Evolutionary conservation across 2,329 filamentous ascomycete species (phyloP), one percentile per base, ranked within the genome.

Genomic region (Sclerotiophoma versabilis): DNA sequence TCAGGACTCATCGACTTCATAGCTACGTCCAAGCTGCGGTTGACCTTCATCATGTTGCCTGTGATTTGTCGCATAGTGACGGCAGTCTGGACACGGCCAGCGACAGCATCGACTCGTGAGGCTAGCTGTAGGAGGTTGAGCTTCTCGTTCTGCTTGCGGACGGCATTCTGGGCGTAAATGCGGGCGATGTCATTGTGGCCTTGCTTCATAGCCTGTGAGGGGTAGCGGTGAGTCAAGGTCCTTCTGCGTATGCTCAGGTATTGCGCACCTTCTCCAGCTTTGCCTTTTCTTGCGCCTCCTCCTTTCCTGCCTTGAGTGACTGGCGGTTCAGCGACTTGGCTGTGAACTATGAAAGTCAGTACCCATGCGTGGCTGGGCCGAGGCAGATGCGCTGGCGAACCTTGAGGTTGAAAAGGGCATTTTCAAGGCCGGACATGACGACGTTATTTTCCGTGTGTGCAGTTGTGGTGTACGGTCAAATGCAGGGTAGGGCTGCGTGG

Each of bases 1-100:
- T 86, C 84, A 52, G 85, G 74, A 74, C 85, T 83, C 84, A 87
- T 87, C 50, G 79, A 78, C 72, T 85, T 85, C 84, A 86, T 86
- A 22, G 84, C 84, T 29, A 79, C 75, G 66, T 87, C 84, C 80
- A 87, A 84, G 34, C 83, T 84, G 64, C 80, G 80, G 27, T 86
- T 84, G 46, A 86, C 84, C 69, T 85, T 85, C 64, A 80, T 81
- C 84, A 87, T 86, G 58, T 81, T 84, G 20, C 81, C 81, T 19
- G 83, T 84, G 19, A 87, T 83, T 68, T 82, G 79, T 44, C 83
- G 76, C 84, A 87, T 87, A 19, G 84, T 87, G 12, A 85, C 83
- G 5, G 84, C 84, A 1, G 84, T 87, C 70, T 87, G 83, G n/a
- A 87, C 83, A 36, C 83, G 76, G 55, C 80, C 82, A 50, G 80